A percentile compares a stretch with the other conserved stretches of the same genome.
Evolutionary conservation across 805 yeast genomes (phyloP).

Genomic region (Candida tammaniensis): DNA sequence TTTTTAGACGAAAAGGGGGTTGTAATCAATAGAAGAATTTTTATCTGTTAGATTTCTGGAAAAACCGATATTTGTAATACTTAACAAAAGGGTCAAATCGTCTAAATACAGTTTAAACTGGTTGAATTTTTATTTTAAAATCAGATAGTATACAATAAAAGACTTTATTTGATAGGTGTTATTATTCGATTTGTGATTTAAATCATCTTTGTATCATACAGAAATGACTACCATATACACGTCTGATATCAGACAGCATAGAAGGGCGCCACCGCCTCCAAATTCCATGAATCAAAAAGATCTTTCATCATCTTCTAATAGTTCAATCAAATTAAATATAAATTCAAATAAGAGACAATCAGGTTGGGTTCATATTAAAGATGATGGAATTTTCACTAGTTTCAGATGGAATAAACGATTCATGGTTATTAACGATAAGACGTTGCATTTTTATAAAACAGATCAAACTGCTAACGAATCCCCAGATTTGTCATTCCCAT

Average conservation of each 20-base stretch:
- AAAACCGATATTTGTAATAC: too few species aligned
- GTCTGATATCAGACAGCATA: conserved; percentile 38
- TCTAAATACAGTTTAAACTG: too few species aligned
- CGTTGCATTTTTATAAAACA: conserved; percentile 69
- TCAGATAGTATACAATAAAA: too few species aligned
- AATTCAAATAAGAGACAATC: conserved; percentile 37
- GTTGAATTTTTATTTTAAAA: too few species aligned
- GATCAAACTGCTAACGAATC: conserved; percentile 7
- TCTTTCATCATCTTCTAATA: too few species aligned
- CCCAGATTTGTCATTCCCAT: conserved; percentile 38
- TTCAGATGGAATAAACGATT: conserved; percentile 92
- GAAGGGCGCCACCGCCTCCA: conserved; percentile 47
- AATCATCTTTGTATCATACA: too few species aligned
- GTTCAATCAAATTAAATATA: conserved; percentile 4
- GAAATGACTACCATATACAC: conserved; percentile 41
- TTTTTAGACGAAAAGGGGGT: too few species aligned
- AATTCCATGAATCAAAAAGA: not conserved
- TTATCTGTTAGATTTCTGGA: too few species aligned
- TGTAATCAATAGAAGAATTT: too few species aligned
- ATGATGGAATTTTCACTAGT: conserved; percentile 78
- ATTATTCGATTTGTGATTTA: too few species aligned
- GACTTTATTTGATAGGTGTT: too few species aligned
- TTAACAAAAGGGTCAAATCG: too few species aligned
- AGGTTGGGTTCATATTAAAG: conserved; percentile 92
- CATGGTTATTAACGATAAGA: conserved; percentile 72